Conservation (phyloP, 768 basidiomycete genomes). For the Filobasidium floriforme region DNA sequence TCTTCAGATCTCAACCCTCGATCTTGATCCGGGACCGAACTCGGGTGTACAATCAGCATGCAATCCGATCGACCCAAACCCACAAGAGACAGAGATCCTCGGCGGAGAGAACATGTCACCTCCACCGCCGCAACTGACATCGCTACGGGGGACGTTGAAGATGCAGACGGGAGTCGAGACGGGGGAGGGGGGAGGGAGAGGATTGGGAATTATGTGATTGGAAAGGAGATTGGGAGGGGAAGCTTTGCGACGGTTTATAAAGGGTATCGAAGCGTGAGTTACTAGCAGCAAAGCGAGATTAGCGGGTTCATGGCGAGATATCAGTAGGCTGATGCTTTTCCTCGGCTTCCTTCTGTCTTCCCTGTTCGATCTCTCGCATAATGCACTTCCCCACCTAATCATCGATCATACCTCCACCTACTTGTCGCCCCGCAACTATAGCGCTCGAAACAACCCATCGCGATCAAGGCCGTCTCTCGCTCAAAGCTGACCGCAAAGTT, state of each 20-base stretch:
- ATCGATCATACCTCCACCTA: background rate
- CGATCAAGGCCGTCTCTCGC: slow-evolving; percentile 88
- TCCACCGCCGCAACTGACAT: too few species aligned
- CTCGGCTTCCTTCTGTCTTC: background rate
- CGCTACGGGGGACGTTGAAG: background rate
- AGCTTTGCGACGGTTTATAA: slow-evolving; percentile 95
- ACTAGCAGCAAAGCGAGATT: background rate
- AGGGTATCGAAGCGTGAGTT: slow-evolving; percentile 74
- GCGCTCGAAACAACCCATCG: slow-evolving; percentile 53
- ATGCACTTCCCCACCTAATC: background rate
- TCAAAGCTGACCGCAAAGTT: slow-evolving; percentile 82
- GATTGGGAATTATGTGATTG: slow-evolving; percentile 46
- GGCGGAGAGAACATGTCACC: too few species aligned
- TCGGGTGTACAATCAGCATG: too few species aligned
- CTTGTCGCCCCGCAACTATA: background rate
- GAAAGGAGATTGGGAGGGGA: slow-evolving; percentile 53
- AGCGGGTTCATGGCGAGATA: too few species aligned
- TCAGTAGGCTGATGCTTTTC: too few species aligned
- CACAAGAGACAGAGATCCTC: too few species aligned
- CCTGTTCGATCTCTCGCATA: background rate
- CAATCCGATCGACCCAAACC: too few species aligned
- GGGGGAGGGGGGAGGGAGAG: slow-evolving; percentile 26
- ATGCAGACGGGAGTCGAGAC: background rate
- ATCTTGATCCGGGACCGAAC: too few species aligned
- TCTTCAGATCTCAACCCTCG: too few species aligned